Conservation (phyloP, 805 yeast species). For the Myxozyma monticola region DNA sequence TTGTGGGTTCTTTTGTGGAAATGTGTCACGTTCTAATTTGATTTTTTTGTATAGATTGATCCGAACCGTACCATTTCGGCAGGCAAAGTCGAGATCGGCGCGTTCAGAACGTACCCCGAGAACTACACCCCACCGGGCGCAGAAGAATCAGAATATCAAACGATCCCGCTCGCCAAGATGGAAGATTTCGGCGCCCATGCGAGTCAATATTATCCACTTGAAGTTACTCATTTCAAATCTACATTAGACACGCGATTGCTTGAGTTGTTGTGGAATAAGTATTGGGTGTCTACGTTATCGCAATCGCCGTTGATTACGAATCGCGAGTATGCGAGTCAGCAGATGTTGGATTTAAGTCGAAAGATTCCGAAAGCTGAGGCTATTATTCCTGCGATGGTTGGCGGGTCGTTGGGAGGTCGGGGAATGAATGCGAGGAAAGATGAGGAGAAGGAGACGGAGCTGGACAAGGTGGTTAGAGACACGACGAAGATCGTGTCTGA, state of each 20-base stretch:
- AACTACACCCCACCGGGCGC: conserved; percentile 33
- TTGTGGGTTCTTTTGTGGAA: neutral
- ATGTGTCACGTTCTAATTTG: too few species aligned
- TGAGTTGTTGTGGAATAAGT: conserved; percentile 46
- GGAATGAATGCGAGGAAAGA: too few species aligned
- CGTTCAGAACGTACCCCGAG: conserved; percentile 70
- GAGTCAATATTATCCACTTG: conserved; percentile 64
- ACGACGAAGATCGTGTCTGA: conserved; percentile 31
- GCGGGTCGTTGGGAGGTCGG: neutral
- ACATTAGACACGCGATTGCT: conserved; percentile 51
- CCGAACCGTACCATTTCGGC: conserved; percentile 67
- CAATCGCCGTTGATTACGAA: conserved; percentile 35
- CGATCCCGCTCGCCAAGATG: conserved; percentile 52
- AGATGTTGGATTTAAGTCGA: conserved; percentile 35
- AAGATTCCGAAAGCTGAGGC: conserved; percentile 31
- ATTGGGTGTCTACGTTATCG: conserved; percentile 49
- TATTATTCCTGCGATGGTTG: neutral
- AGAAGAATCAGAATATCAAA: conserved; percentile 22
- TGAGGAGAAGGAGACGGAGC: conserved; percentile 17
- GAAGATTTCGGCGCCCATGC: conserved; percentile 73
- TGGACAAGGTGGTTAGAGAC: conserved; percentile 24
- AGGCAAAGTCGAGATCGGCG: conserved; percentile 79
- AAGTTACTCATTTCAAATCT: conserved; percentile 59
- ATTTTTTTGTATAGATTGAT: conserved; percentile 48
- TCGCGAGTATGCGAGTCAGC: conserved; percentile 35